Evolutionary conservation across 371 early-diverging fungal genomes (phyloP).

Genomic region (Basidiobolus heterosporus): DNA sequence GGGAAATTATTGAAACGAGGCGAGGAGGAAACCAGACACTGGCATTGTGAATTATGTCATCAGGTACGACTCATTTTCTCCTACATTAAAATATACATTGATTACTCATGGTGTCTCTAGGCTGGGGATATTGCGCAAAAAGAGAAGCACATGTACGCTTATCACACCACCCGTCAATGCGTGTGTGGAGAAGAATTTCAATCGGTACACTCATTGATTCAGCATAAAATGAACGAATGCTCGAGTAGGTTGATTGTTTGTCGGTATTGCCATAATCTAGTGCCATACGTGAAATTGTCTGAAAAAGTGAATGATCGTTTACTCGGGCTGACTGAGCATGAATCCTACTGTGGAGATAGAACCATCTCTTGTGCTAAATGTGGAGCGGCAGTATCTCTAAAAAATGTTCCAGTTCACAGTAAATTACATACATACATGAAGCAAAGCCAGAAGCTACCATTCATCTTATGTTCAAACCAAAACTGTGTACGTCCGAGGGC

Average conservation of each 20-base stretch:
- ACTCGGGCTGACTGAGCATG: conserved; percentile 53
- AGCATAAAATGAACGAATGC: conserved; percentile 52
- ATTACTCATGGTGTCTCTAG: not conserved
- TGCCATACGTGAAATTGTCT: conserved; percentile 45
- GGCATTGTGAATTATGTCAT: conserved; percentile 66
- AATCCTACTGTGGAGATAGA: conserved; percentile 70
- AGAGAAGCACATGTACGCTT: conserved; percentile 45
- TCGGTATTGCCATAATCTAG: conserved; percentile 58
- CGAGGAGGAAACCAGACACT: conserved; percentile 43
- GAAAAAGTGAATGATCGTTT: conserved; percentile 42
- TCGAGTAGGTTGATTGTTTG: conserved; percentile 60
- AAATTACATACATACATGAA: conserved; percentile 50
- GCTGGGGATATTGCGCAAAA: conserved; percentile 22
- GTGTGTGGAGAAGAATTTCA: conserved; percentile 24
- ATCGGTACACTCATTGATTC: conserved; percentile 30
- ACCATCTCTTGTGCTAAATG: conserved; percentile 72
- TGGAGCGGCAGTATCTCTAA: conserved; percentile 47
- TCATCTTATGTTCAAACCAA: conserved; percentile 44
- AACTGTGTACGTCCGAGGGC: conserved; percentile 41
- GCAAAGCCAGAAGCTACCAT: conserved; percentile 33
- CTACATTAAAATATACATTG: not conserved
- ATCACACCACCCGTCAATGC: conserved; percentile 44
- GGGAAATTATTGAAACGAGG: conserved; percentile 42
- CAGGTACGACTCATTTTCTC: conserved; percentile 8
- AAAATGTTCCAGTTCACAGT: conserved; percentile 57